Conservation (phyloP, 305 asterid species). For the Vinca major region DNA sequence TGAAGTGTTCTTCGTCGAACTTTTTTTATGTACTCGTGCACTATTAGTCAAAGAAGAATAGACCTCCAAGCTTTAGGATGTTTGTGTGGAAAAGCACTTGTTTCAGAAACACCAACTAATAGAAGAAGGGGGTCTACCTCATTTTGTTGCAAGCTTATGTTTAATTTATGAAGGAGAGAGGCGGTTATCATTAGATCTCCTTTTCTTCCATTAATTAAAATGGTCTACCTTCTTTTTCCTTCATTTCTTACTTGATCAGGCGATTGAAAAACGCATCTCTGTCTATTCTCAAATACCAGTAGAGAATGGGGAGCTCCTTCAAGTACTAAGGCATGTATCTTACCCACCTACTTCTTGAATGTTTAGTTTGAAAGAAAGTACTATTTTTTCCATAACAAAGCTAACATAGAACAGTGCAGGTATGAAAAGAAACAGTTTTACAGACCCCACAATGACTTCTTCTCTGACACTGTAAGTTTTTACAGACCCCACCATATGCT, state of each 20-base stretch:
- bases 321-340: conserved; percentile 56
- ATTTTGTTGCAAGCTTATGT: not conserved
- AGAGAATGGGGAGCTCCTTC: conserved; percentile 87
- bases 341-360: conserved; percentile 7
- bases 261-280: conserved; percentile 81
- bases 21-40: not conserved
- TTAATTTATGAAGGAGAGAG: not conserved
- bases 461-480: conserved; percentile 60
- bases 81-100: not conserved
- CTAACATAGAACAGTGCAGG: conserved; percentile 87
- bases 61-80: too few relatives aligned
- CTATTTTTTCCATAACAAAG: conserved; percentile 33
- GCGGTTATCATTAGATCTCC: not conserved
- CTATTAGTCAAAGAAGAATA: not conserved
- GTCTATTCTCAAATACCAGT: conserved; percentile 76
- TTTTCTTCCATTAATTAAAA: not conserved
- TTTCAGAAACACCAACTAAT: not conserved
- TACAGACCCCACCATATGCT: conserved; percentile 66
- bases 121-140: not conserved
- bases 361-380: conserved; percentile 1
- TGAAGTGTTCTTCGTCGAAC: too few relatives aligned
- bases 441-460: conserved; percentile 78
- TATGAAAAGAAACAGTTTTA: conserved; percentile 69
- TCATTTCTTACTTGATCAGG: conserved; percentile 31
- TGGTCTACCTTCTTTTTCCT: conserved; percentile 1